phyloP scores from a whole-genome alignment of 495 filamentous ascomycete genomes.

The Neurospora sp. region DNA sequence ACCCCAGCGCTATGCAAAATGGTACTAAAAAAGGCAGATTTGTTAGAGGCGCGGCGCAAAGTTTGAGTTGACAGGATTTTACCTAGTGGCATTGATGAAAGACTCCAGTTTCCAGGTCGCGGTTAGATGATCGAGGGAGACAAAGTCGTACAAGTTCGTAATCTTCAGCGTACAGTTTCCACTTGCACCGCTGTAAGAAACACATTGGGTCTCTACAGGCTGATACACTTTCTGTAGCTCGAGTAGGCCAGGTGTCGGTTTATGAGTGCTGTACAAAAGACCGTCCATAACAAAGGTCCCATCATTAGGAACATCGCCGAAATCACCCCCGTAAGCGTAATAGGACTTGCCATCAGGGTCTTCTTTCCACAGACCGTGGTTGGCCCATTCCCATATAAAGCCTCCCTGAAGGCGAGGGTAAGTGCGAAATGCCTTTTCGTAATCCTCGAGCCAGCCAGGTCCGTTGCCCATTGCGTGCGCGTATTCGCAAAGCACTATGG shows the following conservation, averaged over 20 bases:
- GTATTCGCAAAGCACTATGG: slow-evolving; percentile 59
- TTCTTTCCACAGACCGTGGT: slow-evolving; percentile 51
- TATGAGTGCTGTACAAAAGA: slow-evolving; percentile 46
- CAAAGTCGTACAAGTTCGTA: slow-evolving; percentile 45
- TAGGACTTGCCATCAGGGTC: slow-evolving; percentile 39
- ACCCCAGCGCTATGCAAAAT: slow-evolving; percentile 1
- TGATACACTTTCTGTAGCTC: slow-evolving; percentile 54
- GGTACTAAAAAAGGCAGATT: background rate
- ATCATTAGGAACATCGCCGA: slow-evolving; percentile 56
- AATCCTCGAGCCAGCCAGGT: slow-evolving; percentile 55
- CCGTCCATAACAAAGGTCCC: slow-evolving; percentile 59
- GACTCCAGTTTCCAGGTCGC: slow-evolving; percentile 12
- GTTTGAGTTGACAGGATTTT: background rate
- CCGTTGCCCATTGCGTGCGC: slow-evolving; percentile 67
- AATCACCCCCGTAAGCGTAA: slow-evolving; percentile 60
- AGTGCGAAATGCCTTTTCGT: slow-evolving; percentile 48
- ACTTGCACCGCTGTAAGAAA: slow-evolving; percentile 11
- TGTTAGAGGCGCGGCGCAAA: background rate
- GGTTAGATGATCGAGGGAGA: slow-evolving; percentile 34
- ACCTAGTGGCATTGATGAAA: slow-evolving; percentile 2
- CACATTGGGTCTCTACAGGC: slow-evolving; percentile 29
- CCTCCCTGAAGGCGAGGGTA: slow-evolving; percentile 54
- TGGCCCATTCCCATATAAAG: slow-evolving; percentile 68
- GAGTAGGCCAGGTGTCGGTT: slow-evolving; percentile 45
- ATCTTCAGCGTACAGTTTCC: slow-evolving; percentile 18